Conservation (phyloP, 2,329 filamentous ascomycete species). For the Daldinia eschscholtzii region DNA sequence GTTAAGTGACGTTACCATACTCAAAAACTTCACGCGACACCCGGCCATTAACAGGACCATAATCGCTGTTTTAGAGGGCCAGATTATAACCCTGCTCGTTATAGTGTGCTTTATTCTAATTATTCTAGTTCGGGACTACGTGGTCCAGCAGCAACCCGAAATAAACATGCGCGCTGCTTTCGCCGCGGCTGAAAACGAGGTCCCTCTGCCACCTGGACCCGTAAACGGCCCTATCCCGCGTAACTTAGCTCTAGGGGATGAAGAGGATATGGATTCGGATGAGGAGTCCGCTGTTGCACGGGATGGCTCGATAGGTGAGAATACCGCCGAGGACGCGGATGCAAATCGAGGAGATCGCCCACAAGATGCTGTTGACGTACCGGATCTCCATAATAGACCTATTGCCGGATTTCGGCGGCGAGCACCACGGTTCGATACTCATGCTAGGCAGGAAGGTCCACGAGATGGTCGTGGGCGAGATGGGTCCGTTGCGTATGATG, state of each 20-base stretch:
- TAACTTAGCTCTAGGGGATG: conserved; percentile 28
- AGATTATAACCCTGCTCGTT: conserved; percentile 91
- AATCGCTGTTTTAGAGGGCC: conserved; percentile 88
- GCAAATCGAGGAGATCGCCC: conserved; percentile 25
- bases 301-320: conserved; percentile 23
- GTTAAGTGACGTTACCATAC: conserved; percentile 68
- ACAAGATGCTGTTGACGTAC: conserved; percentile 36
- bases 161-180: conserved; percentile 82
- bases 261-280: conserved; percentile 42
- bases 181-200: conserved; percentile 61
- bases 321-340: conserved; percentile 35
- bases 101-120: conserved; percentile 97
- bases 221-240: conserved; percentile 35
- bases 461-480: conserved; percentile 30
- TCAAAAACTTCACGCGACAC: conserved; percentile 75
- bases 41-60: conserved; percentile 81
- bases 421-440: conserved; percentile 45
- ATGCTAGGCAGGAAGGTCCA: conserved; percentile 5
- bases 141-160: conserved; percentile 96
- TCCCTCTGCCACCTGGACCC: conserved; percentile 38
- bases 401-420: conserved; percentile 49
- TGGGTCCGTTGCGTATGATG: conserved; percentile 9
- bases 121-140: conserved; percentile 96
- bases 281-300: conserved; percentile 25
- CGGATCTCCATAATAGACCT: conserved; percentile 44